Conservation (phyloP, 179 eudicot genomes). For the Amaranthus tricolor region DNA sequence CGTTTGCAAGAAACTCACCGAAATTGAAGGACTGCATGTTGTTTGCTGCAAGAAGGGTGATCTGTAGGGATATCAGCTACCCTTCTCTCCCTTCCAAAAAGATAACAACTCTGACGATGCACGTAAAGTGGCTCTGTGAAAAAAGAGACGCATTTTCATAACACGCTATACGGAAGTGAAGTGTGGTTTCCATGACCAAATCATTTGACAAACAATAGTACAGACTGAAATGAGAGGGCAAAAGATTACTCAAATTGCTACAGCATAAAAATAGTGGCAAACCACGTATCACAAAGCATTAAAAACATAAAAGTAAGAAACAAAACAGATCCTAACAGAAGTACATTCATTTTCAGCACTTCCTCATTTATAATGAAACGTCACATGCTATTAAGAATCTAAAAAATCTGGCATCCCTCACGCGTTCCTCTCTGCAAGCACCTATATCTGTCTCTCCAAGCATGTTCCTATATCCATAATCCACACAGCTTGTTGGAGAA, state of each 20-base stretch:
- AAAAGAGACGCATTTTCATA: slow-evolving; percentile 11
- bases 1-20: slow-evolving; percentile 41
- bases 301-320: slow-evolving; percentile 2
- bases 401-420: neutral
- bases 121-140: slow-evolving; percentile 93
- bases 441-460: neutral
- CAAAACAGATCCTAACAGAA: slow-evolving; percentile 3
- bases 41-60: slow-evolving; percentile 99
- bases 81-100: slow-evolving; percentile 96
- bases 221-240: neutral
- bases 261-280: neutral
- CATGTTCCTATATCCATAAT: neutral
- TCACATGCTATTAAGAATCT: neutral
- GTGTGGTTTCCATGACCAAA: neutral
- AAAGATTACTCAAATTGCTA: neutral
- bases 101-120: slow-evolving; percentile 94
- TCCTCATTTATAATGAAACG: neutral
- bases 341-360: neutral
- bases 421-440: too few species aligned
- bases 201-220: neutral
- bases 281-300: neutral
- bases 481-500: neutral
- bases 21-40: slow-evolving; percentile 91
- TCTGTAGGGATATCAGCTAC: slow-evolving; percentile 95
- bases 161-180: neutral